These are phyloP conservation scores for Venturia carpophila DNA, from an alignment of 2,329 filamentous ascomycete species.

Conservation along the genomic window DNA sequence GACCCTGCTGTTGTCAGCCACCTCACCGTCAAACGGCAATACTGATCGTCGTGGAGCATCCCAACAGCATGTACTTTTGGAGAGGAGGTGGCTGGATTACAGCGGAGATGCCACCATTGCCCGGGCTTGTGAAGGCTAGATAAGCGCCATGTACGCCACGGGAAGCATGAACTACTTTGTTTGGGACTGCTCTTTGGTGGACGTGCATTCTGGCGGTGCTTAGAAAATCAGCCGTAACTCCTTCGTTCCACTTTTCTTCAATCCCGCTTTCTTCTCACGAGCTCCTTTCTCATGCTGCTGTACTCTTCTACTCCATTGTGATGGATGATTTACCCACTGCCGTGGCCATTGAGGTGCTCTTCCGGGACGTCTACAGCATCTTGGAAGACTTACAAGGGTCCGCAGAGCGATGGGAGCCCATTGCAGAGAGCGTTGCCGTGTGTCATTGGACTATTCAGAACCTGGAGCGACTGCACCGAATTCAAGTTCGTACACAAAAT, in stretches of 20 bases:
- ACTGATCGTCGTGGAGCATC: not conserved
- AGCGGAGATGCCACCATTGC: not conserved
- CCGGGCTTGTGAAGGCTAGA: not conserved
- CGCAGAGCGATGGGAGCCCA: not conserved
- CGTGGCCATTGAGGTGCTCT: slow-evolving; percentile 14
- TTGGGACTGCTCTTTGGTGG: not conserved
- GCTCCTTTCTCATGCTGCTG: not conserved
- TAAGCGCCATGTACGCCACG: not conserved
- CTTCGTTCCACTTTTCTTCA: not conserved
- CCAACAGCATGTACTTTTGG: not conserved
- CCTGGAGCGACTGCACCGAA: slow-evolving; percentile 15
- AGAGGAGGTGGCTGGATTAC: not conserved
- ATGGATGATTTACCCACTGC: slow-evolving; percentile 11
- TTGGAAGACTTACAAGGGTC: slow-evolving; percentile 13
- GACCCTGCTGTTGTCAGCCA: not conserved
- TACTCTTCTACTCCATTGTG: not conserved
- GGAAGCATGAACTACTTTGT: not conserved
- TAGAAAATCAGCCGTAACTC: not conserved
- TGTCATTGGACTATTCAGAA: slow-evolving; percentile 15
- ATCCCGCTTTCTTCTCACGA: not conserved
- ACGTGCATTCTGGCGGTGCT: not conserved
- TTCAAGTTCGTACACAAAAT: not conserved
- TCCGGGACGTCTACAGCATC: slow-evolving; percentile 10
- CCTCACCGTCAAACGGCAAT: not conserved
- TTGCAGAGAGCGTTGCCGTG: slow-evolving; percentile 9